Conservation (phyloP, 2,329 filamentous ascomycete species). For the Fonsecaea multimorphosa region DNA sequence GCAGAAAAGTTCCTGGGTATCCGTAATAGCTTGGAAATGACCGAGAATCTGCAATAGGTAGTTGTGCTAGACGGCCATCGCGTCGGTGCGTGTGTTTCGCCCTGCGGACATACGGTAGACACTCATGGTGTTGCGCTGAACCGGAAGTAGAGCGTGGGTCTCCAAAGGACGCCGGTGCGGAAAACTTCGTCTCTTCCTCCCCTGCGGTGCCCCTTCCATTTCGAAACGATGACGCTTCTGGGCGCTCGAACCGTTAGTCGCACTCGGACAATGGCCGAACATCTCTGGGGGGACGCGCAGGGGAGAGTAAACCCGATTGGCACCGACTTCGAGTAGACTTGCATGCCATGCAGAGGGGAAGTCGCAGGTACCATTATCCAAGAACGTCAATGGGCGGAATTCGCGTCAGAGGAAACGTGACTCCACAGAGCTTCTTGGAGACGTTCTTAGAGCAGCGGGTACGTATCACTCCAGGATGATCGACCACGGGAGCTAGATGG, state of each 20-base stretch:
- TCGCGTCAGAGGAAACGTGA: not conserved
- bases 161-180: not conserved
- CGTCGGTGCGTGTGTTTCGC: not conserved
- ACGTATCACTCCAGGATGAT: constrained; percentile 10
- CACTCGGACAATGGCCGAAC: not conserved
- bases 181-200: not conserved
- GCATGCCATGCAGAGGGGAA: not conserved
- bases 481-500: constrained; percentile 18
- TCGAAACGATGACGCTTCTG: not conserved
- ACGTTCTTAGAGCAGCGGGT: not conserved
- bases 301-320: not conserved
- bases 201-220: no score
- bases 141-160: not conserved
- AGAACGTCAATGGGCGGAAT: not conserved
- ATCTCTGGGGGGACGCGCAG: not conserved
- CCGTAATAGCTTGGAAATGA: not conserved
- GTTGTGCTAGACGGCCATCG: not conserved
- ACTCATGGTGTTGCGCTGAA: not conserved
- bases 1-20: not conserved
- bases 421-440: constrained; percentile 2
- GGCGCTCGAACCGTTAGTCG: not conserved
- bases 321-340: not conserved
- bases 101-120: not conserved
- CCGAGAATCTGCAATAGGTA: not conserved
- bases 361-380: not conserved